These are phyloP conservation scores for Arthrobotrys musiformis DNA, from an alignment of 2,329 filamentous ascomycete species.

Conservation along the genomic window DNA sequence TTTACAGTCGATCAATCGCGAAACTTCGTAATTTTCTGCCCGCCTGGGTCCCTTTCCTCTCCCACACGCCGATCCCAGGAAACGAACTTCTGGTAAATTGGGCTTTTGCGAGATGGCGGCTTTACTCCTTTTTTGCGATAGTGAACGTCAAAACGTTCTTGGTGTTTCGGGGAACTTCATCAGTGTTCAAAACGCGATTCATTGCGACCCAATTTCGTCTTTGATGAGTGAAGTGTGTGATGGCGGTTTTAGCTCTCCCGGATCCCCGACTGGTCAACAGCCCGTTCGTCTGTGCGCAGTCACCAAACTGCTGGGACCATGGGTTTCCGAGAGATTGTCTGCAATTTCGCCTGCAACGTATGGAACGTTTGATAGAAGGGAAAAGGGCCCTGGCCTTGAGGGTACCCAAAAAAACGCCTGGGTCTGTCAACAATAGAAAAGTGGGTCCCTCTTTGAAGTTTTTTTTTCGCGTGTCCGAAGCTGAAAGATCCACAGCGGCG, in stretches of 20 bases:
- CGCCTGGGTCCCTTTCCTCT: slow-evolving; percentile 37
- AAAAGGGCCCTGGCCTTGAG: too few relatives aligned
- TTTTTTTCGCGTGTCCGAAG: slow-evolving; percentile 10
- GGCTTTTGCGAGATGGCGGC: slow-evolving; percentile 6
- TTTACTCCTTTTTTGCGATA: slow-evolving; percentile 35
- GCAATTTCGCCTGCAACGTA: slow-evolving; percentile 47
- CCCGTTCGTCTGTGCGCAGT: slow-evolving; percentile 40
- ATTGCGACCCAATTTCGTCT: too few relatives aligned
- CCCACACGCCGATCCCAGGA: slow-evolving; percentile 43
- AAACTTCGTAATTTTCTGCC: slow-evolving; percentile 47
- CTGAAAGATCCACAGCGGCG: slow-evolving; percentile 23
- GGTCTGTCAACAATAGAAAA: slow-evolving; percentile 20
- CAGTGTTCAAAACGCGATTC: slow-evolving; percentile 21
- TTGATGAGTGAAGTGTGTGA: slow-evolving; percentile 25
- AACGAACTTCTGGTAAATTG: slow-evolving; percentile 51
- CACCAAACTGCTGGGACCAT: slow-evolving; percentile 53
- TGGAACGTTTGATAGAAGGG: slow-evolving; percentile 26
- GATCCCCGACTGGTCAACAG: slow-evolving; percentile 45
- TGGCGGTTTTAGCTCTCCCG: slow-evolving; percentile 44
- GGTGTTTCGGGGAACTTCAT: slow-evolving; percentile 50
- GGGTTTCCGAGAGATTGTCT: slow-evolving; percentile 34
- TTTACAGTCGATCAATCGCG: neutral
- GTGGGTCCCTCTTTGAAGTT: slow-evolving; percentile 8
- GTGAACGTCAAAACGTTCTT: slow-evolving; percentile 27
- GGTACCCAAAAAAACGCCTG: slow-evolving; percentile 19